phyloP scores from a whole-genome alignment of 2,329 filamentous ascomycete genomes.

The Colletotrichum spaethianum region DNA sequence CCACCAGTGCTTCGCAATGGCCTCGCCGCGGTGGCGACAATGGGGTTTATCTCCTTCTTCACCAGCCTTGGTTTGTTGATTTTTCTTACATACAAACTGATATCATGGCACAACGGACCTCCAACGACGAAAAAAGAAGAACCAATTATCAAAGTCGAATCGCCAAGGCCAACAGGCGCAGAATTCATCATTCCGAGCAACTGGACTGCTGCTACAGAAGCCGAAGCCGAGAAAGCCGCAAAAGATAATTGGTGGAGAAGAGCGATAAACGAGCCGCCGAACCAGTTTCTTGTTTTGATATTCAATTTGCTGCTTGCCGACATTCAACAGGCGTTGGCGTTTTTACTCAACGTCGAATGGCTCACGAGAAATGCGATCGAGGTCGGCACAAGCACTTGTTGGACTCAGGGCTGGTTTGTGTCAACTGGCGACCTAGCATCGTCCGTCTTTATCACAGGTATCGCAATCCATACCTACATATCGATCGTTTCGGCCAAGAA shows the following conservation, averaged over 20 bases:
- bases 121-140: constrained; percentile 37
- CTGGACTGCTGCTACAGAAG: constrained; percentile 43
- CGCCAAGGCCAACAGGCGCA: constrained; percentile 41
- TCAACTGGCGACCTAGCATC: constrained; percentile 76
- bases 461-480: constrained; percentile 77
- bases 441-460: constrained; percentile 76
- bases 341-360: constrained; percentile 74
- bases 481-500: constrained; percentile 71
- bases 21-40: constrained; percentile 54
- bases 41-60: constrained; percentile 55
- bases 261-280: constrained; percentile 59
- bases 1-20: constrained; percentile 52
- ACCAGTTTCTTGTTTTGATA: constrained; percentile 79
- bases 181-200: constrained; percentile 47
- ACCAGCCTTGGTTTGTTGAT: constrained; percentile 50
- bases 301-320: constrained; percentile 79
- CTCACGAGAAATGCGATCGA: constrained; percentile 66
- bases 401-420: constrained; percentile 77
- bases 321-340: constrained; percentile 75
- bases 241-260: constrained; percentile 41
- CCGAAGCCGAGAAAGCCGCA: neutral
- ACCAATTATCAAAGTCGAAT: constrained; percentile 16
- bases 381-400: constrained; percentile 69
- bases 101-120: constrained; percentile 50
- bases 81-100: constrained; percentile 54